Conservation (phyloP, 345 rosid genomes). For the Rhizophora apiculata region DNA sequence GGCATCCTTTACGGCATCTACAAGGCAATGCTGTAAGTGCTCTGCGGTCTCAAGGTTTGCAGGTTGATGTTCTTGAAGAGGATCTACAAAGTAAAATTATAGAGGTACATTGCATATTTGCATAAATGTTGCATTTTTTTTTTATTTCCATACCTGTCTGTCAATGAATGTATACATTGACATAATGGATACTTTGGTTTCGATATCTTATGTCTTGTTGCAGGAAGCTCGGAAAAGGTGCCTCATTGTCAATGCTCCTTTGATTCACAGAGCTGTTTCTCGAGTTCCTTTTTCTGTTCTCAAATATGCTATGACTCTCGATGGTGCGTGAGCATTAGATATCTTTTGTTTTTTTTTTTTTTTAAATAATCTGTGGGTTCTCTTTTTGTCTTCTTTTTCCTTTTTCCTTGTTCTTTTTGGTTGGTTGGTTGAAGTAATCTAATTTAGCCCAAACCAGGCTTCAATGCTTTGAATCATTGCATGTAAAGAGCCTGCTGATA, state of each 20-base stretch:
- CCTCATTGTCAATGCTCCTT: conserved; percentile 80
- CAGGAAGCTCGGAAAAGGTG: conserved; percentile 83
- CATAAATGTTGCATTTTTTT: not conserved
- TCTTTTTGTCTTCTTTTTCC: not conserved
- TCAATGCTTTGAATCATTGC: too few species aligned
- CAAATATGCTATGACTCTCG: conserved; percentile 97
- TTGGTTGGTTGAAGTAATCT: not conserved
- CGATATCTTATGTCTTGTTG: not conserved
- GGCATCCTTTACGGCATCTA: conserved; percentile 86
- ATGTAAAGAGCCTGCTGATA: not conserved
- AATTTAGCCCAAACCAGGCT: not conserved
- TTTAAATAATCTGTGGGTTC: not conserved
- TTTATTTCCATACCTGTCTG: not conserved
- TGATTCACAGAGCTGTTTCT: conserved; percentile 79
- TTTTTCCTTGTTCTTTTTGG: too few species aligned
- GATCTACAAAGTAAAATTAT: conserved; percentile 68
- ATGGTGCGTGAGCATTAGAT: conserved; percentile 64
- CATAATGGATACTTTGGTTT: too few species aligned
- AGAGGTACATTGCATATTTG: conserved; percentile 48
- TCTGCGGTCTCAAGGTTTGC: conserved; percentile 69
- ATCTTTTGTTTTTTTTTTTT: not conserved
- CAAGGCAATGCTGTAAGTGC: conserved; percentile 78
- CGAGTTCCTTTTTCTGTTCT: conserved; percentile 83
- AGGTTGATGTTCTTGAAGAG: conserved; percentile 89
- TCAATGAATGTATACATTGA: too few species aligned